phyloP scores from a whole-genome alignment of 176 grass and related monocot genomes.

The Phoenix roebelenii region DNA sequence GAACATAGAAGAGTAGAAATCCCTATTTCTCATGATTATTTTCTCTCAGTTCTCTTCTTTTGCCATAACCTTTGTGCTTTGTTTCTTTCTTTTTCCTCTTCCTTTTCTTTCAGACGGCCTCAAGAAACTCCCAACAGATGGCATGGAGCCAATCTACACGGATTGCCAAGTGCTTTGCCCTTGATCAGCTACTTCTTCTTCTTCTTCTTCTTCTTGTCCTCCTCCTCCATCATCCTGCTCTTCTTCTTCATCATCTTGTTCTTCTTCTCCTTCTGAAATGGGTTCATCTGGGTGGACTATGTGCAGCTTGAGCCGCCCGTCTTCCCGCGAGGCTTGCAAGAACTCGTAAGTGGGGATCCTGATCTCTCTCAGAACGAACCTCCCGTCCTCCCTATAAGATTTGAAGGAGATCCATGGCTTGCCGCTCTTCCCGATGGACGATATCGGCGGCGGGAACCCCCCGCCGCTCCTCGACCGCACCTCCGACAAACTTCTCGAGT shows the following conservation, averaged over 20 bases:
- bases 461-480: conserved; percentile 4
- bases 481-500: background rate
- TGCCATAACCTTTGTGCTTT: too few relatives aligned
- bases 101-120: too few relatives aligned
- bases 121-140: too few relatives aligned
- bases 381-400: conserved; percentile 37
- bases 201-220: background rate
- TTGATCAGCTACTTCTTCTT: background rate
- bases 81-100: too few relatives aligned
- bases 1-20: too few relatives aligned
- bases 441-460: conserved; percentile 59
- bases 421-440: conserved; percentile 45
- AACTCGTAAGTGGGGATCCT: conserved; percentile 59
- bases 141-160: too few relatives aligned
- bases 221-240: background rate
- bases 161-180: too few relatives aligned
- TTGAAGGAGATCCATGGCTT: conserved; percentile 58
- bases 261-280: background rate
- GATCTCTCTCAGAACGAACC: conserved; percentile 60
- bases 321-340: conserved; percentile 50
- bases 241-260: background rate
- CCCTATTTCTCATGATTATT: too few relatives aligned
- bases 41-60: too few relatives aligned
- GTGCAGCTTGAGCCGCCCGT: conserved; percentile 54
- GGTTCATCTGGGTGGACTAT: conserved; percentile 23